Evolutionary conservation across 139 green algal species (phyloP).

Genomic region (Closterium sp.): DNA sequence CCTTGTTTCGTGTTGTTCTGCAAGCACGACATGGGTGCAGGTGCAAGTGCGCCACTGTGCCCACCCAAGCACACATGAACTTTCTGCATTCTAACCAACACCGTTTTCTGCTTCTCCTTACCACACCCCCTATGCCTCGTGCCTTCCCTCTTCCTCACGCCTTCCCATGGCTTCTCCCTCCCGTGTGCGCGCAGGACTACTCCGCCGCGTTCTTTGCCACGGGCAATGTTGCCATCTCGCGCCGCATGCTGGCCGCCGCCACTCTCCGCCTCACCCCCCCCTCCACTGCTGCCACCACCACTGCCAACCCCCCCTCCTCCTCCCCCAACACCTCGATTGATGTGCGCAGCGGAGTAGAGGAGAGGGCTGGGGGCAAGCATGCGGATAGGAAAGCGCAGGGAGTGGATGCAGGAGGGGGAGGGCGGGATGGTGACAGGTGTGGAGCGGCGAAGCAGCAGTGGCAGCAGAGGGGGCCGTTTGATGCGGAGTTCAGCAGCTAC

Average conservation of each 20-base stretch:
- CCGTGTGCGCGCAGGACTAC: constrained; percentile 28
- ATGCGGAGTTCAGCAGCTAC: constrained; percentile 53
- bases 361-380: not conserved
- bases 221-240: constrained; percentile 55
- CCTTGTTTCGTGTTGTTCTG: not conserved
- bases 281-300: not conserved
- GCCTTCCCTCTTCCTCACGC: not conserved
- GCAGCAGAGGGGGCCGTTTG: constrained; percentile 41
- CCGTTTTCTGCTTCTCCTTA: not conserved
- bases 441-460: not conserved
- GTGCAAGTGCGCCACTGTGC: not conserved
- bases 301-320: not conserved
- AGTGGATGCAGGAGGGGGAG: not conserved
- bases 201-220: constrained; percentile 59
- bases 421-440: not conserved
- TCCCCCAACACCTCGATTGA: not conserved
- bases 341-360: not conserved
- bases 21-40: not conserved
- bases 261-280: not conserved
- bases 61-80: no score
- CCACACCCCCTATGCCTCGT: not conserved
- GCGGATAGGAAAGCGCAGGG: not conserved
- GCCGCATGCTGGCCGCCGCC: constrained; percentile 3
- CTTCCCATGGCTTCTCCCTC: not conserved
- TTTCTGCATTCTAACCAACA: no score